A percentile compares a stretch with the other conserved stretches of the same genome.
These are phyloP conservation scores for Debaryomyces fabryi DNA, from an alignment of 1,139 yeast species.

Conservation along the genomic window DNA sequence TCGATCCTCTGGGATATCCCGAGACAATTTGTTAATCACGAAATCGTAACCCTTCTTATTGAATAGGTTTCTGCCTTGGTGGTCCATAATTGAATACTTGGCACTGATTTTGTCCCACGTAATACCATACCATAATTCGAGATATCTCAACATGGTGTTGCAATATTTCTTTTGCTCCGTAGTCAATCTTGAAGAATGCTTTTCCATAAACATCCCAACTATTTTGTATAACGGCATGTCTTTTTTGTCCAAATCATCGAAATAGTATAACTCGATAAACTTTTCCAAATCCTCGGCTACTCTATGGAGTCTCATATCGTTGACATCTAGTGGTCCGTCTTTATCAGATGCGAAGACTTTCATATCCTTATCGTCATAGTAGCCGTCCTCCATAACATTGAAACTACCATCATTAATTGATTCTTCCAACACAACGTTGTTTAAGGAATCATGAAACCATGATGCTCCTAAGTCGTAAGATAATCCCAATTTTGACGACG, in stretches of 20 bases:
- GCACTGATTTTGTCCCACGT: slow-evolving; percentile 69
- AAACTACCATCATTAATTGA: slow-evolving; percentile 29
- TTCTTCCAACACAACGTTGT: slow-evolving; percentile 53
- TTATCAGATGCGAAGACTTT: slow-evolving; percentile 52
- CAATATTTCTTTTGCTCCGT: slow-evolving; percentile 53
- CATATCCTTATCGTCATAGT: slow-evolving; percentile 56
- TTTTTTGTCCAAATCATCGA: slow-evolving; percentile 42
- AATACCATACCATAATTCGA: slow-evolving; percentile 81
- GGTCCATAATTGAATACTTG: slow-evolving; percentile 64
- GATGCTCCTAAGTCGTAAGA: slow-evolving; percentile 80
- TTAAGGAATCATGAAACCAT: slow-evolving; percentile 85
- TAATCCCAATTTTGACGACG: slow-evolving; percentile 34
- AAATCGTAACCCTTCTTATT: slow-evolving; percentile 61
- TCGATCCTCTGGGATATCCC: slow-evolving; percentile 39
- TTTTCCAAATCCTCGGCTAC: slow-evolving; percentile 62
- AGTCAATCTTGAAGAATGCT: slow-evolving; percentile 51
- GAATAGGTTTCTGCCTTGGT: slow-evolving; percentile 74
- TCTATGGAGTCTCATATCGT: slow-evolving; percentile 29
- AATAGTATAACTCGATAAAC: slow-evolving; percentile 58
- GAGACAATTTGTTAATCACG: slow-evolving; percentile 48
- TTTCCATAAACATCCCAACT: slow-evolving; percentile 47
- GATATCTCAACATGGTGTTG: slow-evolving; percentile 53
- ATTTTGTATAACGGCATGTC: slow-evolving; percentile 57
- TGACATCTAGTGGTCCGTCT: slow-evolving; percentile 30
- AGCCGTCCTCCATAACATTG: slow-evolving; percentile 32